Base-by-base conservation (phyloP, 192 early-diverging fungal species). In the Coemansia sp. region DNA sequence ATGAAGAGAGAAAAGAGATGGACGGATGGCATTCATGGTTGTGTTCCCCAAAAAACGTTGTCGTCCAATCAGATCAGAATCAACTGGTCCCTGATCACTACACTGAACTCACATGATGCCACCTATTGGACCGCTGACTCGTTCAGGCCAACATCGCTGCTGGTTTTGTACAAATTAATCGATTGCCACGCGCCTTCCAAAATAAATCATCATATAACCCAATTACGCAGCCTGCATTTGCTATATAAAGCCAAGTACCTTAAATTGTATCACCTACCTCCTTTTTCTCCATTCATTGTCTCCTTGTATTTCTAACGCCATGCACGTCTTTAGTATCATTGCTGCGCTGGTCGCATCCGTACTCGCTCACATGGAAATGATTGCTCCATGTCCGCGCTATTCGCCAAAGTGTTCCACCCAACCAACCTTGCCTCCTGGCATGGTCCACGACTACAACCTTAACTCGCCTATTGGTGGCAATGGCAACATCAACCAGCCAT, bases 381-480 rank as follows among this genome's bases (percentile, higher is more conserved):
- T 26, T 27, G n/a, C 27, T 1, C 67, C 67, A 9, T 63, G 60
- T 18, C 60, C 67, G 0, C 60, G 67, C 24, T 68, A 68, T 26
- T 58, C 60, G 3, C 42, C 56, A 2, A 56, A 58, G 2, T 58
- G 67, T 15, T 22, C 39, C 1, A 58, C 44, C 5, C 33, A 22
- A 0, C 55, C 67, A 2, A 21, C 35, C 7, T 48, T 54, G 5
- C 60, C 60, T 1, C 26, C 56, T 4, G 60, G 60, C 3, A 10
- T 40, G 18, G 24, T 15, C 14, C 26, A 57, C 22, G 82, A 83
- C 56, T 77, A 70, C 42, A 55, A 75, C 21, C 34, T 82, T 22
- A 76, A 72, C 32, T 29, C 56, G 0, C 75, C 83, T 0, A 76
- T 80, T 22, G 72, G 80, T 6, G 63, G 57, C 18, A 55, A 53